A percentile compares a stretch with the other conserved stretches of the same genome.
These are phyloP conservation scores for Starmera pachycereana DNA, from an alignment of 805 yeast species.

Conservation along the genomic window DNA sequence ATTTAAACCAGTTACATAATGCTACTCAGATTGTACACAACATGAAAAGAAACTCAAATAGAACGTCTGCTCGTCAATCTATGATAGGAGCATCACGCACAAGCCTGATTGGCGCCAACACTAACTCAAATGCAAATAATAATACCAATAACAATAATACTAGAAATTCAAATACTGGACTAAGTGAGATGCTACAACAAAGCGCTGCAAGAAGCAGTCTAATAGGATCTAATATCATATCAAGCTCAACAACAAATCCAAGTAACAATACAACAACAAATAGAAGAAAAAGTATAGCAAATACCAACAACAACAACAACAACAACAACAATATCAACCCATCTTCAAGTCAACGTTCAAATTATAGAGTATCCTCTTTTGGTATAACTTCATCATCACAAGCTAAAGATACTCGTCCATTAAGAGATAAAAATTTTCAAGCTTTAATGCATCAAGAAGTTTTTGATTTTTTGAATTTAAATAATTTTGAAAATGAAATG, in stretches of 20 bases:
- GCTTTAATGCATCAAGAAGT: conserved; percentile 55
- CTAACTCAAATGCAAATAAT: too few species aligned
- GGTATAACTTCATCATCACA: conserved; percentile 16
- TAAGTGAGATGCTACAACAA: conserved; percentile 18
- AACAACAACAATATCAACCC: background rate
- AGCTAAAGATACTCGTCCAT: conserved; percentile 60
- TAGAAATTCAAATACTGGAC: conserved; percentile 15
- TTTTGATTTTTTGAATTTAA: conserved; percentile 47
- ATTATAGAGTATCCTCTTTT: conserved; percentile 15
- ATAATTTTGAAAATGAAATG: conserved; percentile 67
- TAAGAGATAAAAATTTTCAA: conserved; percentile 65
- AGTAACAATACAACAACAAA: background rate
- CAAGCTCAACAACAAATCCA: background rate
- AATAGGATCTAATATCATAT: background rate
- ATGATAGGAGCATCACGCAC: conserved; percentile 21
- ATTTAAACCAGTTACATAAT: conserved; percentile 17
- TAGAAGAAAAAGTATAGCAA: conserved; percentile 14
- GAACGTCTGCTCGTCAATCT: conserved; percentile 19
- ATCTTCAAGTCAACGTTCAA: conserved; percentile 2
- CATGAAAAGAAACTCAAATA: conserved; percentile 13
- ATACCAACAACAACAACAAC: too few species aligned
- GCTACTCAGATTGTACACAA: conserved; percentile 17
- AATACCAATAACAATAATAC: conserved; percentile 5
- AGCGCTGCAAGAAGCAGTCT: conserved; percentile 12
- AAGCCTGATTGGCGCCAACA: background rate